Evolutionary conservation across 441 rosid species (phyloP).

Genomic region (Pelargonium cotyledonis): DNA sequence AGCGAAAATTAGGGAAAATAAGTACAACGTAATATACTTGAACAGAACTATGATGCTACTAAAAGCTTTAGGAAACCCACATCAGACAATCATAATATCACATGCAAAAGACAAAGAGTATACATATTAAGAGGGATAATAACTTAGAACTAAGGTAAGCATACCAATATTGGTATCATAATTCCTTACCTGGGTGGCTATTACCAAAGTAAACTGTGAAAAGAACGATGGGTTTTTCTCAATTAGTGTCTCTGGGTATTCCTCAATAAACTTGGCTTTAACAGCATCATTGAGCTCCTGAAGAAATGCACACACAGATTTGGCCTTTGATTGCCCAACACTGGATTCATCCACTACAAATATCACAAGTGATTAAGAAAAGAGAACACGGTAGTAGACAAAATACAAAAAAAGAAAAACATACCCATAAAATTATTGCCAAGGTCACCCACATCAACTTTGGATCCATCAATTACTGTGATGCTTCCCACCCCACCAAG

Average conservation of each 20-base stretch:
- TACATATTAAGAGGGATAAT: neutral
- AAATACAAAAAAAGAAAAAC: conserved; percentile 5
- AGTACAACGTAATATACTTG: conserved; percentile 1
- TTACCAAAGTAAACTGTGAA: conserved; percentile 76
- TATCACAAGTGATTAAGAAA: conserved; percentile 22
- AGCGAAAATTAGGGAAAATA: conserved; percentile 15
- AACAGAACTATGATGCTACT: neutral
- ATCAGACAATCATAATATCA: neutral
- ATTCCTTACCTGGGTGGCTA: conserved; percentile 75
- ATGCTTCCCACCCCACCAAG: conserved; percentile 95
- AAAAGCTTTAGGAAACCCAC: conserved; percentile 3
- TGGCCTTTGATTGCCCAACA: conserved; percentile 75
- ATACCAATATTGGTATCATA: neutral
- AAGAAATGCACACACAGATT: conserved; percentile 75
- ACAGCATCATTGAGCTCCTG: conserved; percentile 93
- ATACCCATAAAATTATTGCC: conserved; percentile 96
- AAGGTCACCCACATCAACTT: conserved; percentile 73
- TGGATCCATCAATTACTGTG: conserved; percentile 87
- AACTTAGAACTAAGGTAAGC: neutral
- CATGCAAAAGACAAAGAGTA: neutral
- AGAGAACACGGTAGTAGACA: neutral
- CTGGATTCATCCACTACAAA: conserved; percentile 72
- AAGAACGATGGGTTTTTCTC: conserved; percentile 64
- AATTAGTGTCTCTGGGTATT: conserved; percentile 58
- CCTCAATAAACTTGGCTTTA: conserved; percentile 71